A percentile compares a stretch with the other conserved stretches of the same genome.
Conservation (phyloP, 495 filamentous ascomycete genomes). For the Sabuloglossum arenarium region DNA sequence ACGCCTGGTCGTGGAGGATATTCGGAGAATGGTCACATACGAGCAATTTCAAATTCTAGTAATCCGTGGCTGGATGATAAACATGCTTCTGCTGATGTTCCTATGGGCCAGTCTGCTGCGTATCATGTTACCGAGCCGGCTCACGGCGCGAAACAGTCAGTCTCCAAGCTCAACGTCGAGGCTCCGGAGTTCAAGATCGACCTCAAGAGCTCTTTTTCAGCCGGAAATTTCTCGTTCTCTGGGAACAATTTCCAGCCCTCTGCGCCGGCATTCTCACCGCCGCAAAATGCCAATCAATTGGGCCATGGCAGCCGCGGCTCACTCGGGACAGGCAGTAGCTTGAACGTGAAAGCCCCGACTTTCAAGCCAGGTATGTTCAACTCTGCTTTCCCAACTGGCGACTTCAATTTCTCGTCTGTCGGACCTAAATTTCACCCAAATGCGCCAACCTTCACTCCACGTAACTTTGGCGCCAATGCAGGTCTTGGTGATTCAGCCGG, state of each 20-base stretch:
- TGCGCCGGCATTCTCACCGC: slow-evolving; percentile 5
- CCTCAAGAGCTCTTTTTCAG: slow-evolving; percentile 38
- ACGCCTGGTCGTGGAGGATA: slow-evolving; percentile 22
- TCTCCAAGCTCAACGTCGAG: slow-evolving; percentile 65
- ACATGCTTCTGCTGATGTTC: slow-evolving; percentile 15
- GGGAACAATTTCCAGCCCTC: slow-evolving; percentile 32
- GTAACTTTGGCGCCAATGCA: slow-evolving; percentile 3
- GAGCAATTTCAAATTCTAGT: slow-evolving; percentile 23
- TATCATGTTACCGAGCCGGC: slow-evolving; percentile 13
- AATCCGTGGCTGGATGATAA: slow-evolving; percentile 30
- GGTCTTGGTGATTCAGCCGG: not conserved
- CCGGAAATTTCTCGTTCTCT: slow-evolving; percentile 34
- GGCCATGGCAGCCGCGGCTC: not conserved
- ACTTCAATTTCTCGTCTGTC: slow-evolving; percentile 54
- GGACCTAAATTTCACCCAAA: slow-evolving; percentile 57
- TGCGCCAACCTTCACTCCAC: slow-evolving; percentile 60
- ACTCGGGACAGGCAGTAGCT: slow-evolving; percentile 15
- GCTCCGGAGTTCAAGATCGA: slow-evolving; percentile 79
- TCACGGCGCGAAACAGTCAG: slow-evolving; percentile 40
- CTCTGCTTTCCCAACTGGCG: slow-evolving; percentile 19
- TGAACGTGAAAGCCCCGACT: slow-evolving; percentile 47
- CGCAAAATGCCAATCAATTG: not conserved
- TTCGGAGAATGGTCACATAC: slow-evolving; percentile 12
- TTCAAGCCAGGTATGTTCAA: slow-evolving; percentile 38
- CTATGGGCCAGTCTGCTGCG: not conserved